phyloP scores from a whole-genome alignment of 2,329 filamentous ascomycete genomes.

The Pseudogymnoascus verrucosus region DNA sequence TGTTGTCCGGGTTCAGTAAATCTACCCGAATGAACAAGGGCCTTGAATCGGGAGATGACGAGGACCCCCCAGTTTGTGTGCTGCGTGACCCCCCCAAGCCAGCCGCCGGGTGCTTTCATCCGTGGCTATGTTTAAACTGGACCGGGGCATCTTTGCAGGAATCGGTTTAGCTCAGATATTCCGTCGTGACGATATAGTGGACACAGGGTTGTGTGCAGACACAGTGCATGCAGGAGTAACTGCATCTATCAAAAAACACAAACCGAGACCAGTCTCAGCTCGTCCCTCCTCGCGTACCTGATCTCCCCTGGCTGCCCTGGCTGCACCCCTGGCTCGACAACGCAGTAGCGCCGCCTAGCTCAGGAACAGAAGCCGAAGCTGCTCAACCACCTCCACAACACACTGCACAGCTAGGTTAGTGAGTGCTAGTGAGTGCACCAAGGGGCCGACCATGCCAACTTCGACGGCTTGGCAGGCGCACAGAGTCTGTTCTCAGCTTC shows the following conservation, averaged over 20 bases:
- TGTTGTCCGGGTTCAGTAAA: slow-evolving; percentile 4
- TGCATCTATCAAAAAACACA: not conserved
- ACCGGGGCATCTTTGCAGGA: not conserved
- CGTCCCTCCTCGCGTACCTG: slow-evolving; percentile 4
- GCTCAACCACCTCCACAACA: not conserved
- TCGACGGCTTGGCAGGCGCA: not conserved
- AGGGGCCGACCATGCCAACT: not conserved
- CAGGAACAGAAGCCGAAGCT: slow-evolving; percentile 5
- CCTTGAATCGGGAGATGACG: not conserved
- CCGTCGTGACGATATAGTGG: not conserved
- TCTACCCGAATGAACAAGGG: slow-evolving; percentile 1
- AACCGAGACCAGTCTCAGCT: slow-evolving; percentile 5
- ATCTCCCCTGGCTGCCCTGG: not conserved
- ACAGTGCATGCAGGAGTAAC: not conserved
- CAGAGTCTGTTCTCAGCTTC: slow-evolving; percentile 1
- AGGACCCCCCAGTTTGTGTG: not conserved
- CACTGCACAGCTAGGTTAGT: not conserved
- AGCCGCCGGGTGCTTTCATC: not conserved
- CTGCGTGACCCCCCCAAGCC: not conserved
- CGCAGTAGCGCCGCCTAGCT: slow-evolving; percentile 3
- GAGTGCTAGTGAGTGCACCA: not conserved
- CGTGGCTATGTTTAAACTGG: slow-evolving; percentile 7
- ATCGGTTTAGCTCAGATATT: not conserved
- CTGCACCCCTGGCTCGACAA: not conserved
- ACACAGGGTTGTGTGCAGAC: not conserved